Percentiles rank a stretch among this genome's conserved stretches.
Conservation (phyloP, 495 filamentous ascomycete genomes). For the Aspergillus wentii region DNA sequence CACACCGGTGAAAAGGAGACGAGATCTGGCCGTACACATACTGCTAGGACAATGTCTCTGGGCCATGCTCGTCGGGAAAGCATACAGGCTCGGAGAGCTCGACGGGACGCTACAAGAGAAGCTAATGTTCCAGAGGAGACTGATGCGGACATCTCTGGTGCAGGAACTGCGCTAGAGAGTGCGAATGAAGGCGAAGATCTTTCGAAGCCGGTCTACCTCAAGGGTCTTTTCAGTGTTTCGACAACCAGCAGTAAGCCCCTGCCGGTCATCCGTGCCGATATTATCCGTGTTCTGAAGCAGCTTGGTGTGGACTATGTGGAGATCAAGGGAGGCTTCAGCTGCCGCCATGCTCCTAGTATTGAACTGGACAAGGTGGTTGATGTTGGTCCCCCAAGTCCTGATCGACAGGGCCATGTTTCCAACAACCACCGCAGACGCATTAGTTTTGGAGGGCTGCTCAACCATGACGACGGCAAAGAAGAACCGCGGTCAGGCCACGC, state of each 20-base stretch:
- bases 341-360: constrained; percentile 82
- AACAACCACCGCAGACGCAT: constrained; percentile 68
- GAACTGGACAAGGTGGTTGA: constrained; percentile 70
- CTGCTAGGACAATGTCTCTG: constrained; percentile 80
- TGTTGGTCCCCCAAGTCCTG: constrained; percentile 49
- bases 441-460: constrained; percentile 71
- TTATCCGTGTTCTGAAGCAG: constrained; percentile 83
- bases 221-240: constrained; percentile 95
- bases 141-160: constrained; percentile 49
- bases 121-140: constrained; percentile 79
- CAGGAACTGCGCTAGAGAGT: constrained; percentile 47
- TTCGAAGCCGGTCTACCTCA: constrained; percentile 91
- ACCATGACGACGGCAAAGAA: constrained; percentile 51
- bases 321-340: constrained; percentile 91
- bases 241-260: constrained; percentile 93
- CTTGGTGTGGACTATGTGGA: constrained; percentile 87
- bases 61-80: constrained; percentile 87
- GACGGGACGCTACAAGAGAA: constrained; percentile 61
- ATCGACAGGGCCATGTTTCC: constrained; percentile 47
- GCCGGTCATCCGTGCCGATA: constrained; percentile 76
- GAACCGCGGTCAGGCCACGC: constrained; percentile 23
- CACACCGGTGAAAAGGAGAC: constrained; percentile 20
- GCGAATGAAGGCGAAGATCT: constrained; percentile 49
- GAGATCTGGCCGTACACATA: constrained; percentile 28
- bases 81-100: constrained; percentile 75